Evolutionary conservation across 2,329 filamentous ascomycete species (phyloP), one percentile per base, ranked within the genome.

Genomic region (Atkinsonella hypoxylon): DNA sequence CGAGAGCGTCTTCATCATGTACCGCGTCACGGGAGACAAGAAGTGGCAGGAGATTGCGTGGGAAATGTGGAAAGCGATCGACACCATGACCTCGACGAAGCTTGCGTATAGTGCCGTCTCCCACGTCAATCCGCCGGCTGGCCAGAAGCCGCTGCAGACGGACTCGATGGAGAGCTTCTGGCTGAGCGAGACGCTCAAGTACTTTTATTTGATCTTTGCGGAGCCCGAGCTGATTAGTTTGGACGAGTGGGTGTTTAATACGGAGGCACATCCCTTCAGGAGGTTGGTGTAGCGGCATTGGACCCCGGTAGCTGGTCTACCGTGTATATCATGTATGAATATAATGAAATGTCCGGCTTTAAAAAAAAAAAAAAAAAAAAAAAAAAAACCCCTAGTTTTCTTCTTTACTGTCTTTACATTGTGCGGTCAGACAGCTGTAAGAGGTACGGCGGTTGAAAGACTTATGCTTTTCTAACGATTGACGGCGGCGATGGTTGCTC

Each of bases 151-250:
- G 1, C 54, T 70, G 42, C 65, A 68, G 52, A 64, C 69, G 36
- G 82, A 88, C 58, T 76, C 75, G n/a, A 83, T 83, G 79, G 79
- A 87, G 66, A 62, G 62, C 53, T 87, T 87, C 60, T 89, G 84
- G 82, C 70, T 83, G 58, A 79, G 79, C 0, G 84, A 88, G 69
- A 89, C 84, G 30, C 66, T 88, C 54, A 88, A 88, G 67, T 88
- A 88, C 54, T 87, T 87, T 48, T 89, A 83, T 55, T 61, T 88
- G 41, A 74, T 87, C 26, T 89, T 87, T 58, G 78, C 76, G n/a
- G 76, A 84, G 42, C 77, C 81, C 2, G 70, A 76, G 12, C 57
- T 80, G 17, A 67, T 86, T 20, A 84, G 75, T 59, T 59, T 89
- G 59, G 85, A 89, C 62, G 76, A 86, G 4, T 87, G 75, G 67